Percentiles rank a stretch among this genome's conserved stretches.
Conservation (phyloP, 2,329 filamentous ascomycete genomes). For the Fusarium udum region DNA sequence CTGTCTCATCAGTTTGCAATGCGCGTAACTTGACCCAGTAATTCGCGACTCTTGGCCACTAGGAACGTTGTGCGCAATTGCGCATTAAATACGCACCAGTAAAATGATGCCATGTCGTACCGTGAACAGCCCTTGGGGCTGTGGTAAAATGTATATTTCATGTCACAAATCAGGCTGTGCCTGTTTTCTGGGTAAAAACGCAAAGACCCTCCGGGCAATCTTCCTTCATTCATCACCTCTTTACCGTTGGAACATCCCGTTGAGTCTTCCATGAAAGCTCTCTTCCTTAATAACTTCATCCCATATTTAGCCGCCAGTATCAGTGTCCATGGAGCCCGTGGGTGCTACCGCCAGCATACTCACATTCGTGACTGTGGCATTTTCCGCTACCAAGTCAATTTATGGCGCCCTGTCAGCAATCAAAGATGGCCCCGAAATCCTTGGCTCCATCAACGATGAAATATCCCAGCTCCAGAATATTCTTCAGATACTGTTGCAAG, state of each 20-base stretch:
- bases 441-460: fast-evolving
- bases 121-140: not conserved
- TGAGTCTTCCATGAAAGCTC: too few species aligned
- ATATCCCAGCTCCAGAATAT: not conserved
- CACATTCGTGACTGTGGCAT: not conserved
- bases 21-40: too few species aligned
- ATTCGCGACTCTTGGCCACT: not conserved
- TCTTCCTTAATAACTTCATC: not conserved
- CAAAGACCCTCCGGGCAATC: not conserved
- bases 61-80: not conserved
- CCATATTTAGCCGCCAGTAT: not conserved
- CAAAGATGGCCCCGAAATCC: not conserved
- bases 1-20: too few species aligned
- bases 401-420: not conserved
- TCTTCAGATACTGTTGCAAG: not conserved
- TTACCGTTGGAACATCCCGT: fast-evolving
- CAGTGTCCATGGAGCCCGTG: not conserved
- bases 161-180: not conserved
- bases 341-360: not conserved
- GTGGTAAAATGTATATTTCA: not conserved
- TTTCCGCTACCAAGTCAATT: not conserved
- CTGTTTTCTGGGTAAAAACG: not conserved
- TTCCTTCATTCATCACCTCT: not conserved
- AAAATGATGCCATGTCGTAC: not conserved
- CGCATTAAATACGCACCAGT: not conserved